phyloP scores from a whole-genome alignment of 352 stramenopile genomes.

The Globisporangium carolinianum region DNA sequence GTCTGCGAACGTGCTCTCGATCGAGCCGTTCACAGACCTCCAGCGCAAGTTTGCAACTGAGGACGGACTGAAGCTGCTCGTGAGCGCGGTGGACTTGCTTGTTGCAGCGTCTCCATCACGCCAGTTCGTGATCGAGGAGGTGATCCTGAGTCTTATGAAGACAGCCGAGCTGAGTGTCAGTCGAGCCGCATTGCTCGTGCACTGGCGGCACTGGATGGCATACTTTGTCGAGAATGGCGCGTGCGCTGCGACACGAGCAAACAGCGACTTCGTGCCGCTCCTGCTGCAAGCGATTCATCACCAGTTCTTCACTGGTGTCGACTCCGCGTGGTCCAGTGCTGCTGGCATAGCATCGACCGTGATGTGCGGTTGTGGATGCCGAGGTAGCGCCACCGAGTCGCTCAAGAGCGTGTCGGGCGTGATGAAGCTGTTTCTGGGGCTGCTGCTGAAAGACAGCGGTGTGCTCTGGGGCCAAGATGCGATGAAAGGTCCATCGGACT shows the following conservation, averaged over 20 bases:
- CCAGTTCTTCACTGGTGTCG: not conserved
- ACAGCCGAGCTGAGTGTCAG: constrained; percentile 6
- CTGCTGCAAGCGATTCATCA: constrained; percentile 12
- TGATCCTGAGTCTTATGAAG: constrained; percentile 11
- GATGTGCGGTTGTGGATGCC: constrained; percentile 10
- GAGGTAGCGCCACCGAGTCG: not conserved
- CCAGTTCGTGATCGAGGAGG: constrained; percentile 12
- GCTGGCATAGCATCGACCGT: not conserved
- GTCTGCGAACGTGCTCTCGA: not conserved
- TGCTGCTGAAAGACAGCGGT: constrained; percentile 11
- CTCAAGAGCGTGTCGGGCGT: constrained; percentile 10
- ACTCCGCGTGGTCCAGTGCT: not conserved
- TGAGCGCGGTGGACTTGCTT: constrained; percentile 6
- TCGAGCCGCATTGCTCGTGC: constrained; percentile 8
- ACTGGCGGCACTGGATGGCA: constrained; percentile 13
- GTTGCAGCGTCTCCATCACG: not conserved
- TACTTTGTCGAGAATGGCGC: constrained; percentile 15
- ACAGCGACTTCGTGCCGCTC: constrained; percentile 5
- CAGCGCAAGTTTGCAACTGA: constrained; percentile 9
- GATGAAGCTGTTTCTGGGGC: constrained; percentile 8
- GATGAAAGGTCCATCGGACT: constrained; percentile 11
- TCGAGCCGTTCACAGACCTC: constrained; percentile 6
- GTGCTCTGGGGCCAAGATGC: constrained; percentile 14
- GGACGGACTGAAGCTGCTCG: constrained; percentile 11
- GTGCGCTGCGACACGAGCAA: constrained; percentile 4